Percentiles rank a stretch among this genome's conserved stretches.
Conservation (phyloP, 2,329 filamentous ascomycete genomes). For the Penicillium brevicompactum region DNA sequence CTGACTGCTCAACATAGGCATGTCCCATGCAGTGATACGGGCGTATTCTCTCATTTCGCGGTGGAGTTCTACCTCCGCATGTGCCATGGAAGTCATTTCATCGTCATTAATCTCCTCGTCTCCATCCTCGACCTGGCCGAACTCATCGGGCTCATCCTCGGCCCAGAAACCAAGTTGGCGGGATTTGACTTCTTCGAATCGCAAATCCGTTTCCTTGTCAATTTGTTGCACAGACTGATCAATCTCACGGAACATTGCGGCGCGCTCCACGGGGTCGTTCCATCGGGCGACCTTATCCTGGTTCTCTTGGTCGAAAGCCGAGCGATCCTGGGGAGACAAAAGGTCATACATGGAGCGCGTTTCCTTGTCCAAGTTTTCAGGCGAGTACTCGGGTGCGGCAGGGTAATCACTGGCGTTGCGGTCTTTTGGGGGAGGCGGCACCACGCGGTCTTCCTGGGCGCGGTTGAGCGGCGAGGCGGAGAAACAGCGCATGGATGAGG, state of each 20-base stretch:
- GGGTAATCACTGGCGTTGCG: slow-evolving; percentile 32
- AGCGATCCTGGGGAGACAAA: slow-evolving; percentile 40
- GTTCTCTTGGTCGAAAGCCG: slow-evolving; percentile 40
- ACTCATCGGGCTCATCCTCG: slow-evolving; percentile 49
- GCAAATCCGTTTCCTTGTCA: slow-evolving; percentile 33
- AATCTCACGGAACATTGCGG: slow-evolving; percentile 33
- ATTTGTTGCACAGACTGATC: slow-evolving; percentile 34
- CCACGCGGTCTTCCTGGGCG: slow-evolving; percentile 36
- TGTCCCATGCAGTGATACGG: slow-evolving; percentile 88
- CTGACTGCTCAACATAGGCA: slow-evolving; percentile 87
- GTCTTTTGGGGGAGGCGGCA: slow-evolving; percentile 31
- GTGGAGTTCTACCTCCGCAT: slow-evolving; percentile 84
- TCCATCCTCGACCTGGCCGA: slow-evolving; percentile 51
- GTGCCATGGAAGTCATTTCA: slow-evolving; percentile 80
- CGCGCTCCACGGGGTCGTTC: slow-evolving; percentile 36
- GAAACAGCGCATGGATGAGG: slow-evolving; percentile 33
- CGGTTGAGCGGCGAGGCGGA: slow-evolving; percentile 37
- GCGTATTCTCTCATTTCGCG: slow-evolving; percentile 87
- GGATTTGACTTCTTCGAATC: slow-evolving; percentile 30
- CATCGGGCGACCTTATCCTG: slow-evolving; percentile 39
- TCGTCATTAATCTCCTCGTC: slow-evolving; percentile 68
- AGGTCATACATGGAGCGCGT: slow-evolving; percentile 43
- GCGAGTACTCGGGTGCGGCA: slow-evolving; percentile 39
- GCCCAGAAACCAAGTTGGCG: slow-evolving; percentile 44
- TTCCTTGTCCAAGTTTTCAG: slow-evolving; percentile 34